Evolutionary conservation across 78 protist genomes (phyloP).

Genomic region (Dictyostelium capitatum): DNA sequence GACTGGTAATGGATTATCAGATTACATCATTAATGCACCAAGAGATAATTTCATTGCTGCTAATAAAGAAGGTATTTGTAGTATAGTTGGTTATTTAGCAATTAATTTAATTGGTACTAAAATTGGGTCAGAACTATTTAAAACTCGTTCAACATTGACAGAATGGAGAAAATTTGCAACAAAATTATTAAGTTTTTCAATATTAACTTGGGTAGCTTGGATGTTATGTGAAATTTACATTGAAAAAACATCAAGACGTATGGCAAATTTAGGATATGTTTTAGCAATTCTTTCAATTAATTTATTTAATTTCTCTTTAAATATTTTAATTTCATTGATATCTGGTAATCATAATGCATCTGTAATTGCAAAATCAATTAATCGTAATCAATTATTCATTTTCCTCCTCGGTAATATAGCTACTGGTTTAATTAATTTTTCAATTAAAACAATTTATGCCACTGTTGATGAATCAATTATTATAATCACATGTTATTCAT

Average conservation of each 20-base stretch:
- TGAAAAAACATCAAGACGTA: conserved; percentile 48
- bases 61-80: conserved; percentile 91
- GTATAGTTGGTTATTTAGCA: conserved; percentile 86
- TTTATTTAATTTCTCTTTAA: conserved; percentile 45
- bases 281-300: conserved; percentile 63
- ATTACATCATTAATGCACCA: conserved; percentile 74
- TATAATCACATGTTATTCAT: conserved; percentile 30
- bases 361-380: conserved; percentile 36
- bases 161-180: conserved; percentile 55
- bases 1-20: conserved; percentile 51
- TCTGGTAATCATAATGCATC: conserved; percentile 49
- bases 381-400: conserved; percentile 75
- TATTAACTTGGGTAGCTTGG: conserved; percentile 7
- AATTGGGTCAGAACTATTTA: conserved; percentile 26
- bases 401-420: conserved; percentile 83
- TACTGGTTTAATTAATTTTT: conserved; percentile 88
- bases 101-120: conserved; percentile 66
- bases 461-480: conserved; percentile 28
- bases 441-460: conserved; percentile 61
- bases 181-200: not conserved
- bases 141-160: not conserved
- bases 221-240: not conserved
- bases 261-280: conserved; percentile 68
- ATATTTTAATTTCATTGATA: conserved; percentile 15
- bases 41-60: conserved; percentile 63